Conservation (phyloP, 768 basidiomycete genomes). For the Tricholomella constricta region DNA sequence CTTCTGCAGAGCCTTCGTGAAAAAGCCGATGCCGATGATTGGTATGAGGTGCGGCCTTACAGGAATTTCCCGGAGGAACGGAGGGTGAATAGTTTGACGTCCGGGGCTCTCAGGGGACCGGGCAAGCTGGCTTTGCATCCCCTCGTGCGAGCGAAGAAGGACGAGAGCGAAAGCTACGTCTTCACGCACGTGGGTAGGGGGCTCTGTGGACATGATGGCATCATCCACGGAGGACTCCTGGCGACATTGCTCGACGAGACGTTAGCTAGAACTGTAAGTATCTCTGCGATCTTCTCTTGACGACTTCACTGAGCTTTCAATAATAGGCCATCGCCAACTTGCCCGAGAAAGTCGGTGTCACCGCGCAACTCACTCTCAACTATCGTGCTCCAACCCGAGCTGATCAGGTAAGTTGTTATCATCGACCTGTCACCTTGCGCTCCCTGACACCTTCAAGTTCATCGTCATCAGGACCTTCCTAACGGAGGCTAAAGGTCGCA, state of each 20-base stretch:
- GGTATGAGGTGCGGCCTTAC: conserved; percentile 84
- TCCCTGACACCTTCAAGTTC: conserved; percentile 51
- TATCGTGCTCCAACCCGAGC: conserved; percentile 90
- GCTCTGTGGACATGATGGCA: conserved; percentile 92
- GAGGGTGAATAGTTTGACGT: conserved; percentile 81
- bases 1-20: conserved; percentile 43
- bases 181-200: conserved; percentile 84
- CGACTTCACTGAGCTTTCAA: neutral
- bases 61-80: conserved; percentile 66
- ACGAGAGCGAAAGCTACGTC: conserved; percentile 72
- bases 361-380: conserved; percentile 78
- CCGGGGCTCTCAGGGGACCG: conserved; percentile 84
- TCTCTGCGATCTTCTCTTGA: neutral
- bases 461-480: conserved; percentile 77
- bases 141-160: conserved; percentile 68
- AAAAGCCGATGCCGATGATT: conserved; percentile 51
- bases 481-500: conserved; percentile 73
- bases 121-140: conserved; percentile 83
- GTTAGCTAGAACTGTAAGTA: conserved; percentile 70
- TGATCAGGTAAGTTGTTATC: conserved; percentile 61
- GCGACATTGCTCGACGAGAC: conserved; percentile 90
- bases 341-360: conserved; percentile 90
- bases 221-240: conserved; percentile 90
- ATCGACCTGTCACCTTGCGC: neutral
- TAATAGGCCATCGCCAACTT: conserved; percentile 80